Evolutionary conservation across 495 filamentous ascomycete species (phyloP).

Genomic region (Achaetomiella virescens): DNA sequence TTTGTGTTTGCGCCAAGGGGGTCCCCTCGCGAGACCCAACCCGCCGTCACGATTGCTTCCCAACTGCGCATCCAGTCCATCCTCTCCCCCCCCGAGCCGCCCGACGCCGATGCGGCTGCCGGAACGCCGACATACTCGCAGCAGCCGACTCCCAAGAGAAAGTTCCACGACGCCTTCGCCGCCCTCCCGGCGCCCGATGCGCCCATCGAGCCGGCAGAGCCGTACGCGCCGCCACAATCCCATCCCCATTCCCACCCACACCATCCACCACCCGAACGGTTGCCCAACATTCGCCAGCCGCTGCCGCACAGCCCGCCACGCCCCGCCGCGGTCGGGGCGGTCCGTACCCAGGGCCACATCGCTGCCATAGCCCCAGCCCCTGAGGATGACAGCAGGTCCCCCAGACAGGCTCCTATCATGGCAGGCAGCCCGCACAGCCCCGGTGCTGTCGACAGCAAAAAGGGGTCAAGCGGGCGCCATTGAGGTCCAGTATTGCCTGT

Average conservation of each 20-base stretch:
- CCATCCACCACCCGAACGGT: slow-evolving; percentile 14
- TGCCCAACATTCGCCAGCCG: slow-evolving; percentile 23
- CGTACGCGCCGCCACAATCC: slow-evolving; percentile 7
- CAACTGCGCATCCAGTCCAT: slow-evolving; percentile 46
- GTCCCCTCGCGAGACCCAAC: slow-evolving; percentile 33
- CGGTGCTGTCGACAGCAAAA: slow-evolving; percentile 36
- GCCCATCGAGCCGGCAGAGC: slow-evolving; percentile 17
- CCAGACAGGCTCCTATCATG: slow-evolving; percentile 20
- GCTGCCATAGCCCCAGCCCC: neutral
- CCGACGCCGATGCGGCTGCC: slow-evolving; percentile 33
- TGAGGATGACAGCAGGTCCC: slow-evolving; percentile 25
- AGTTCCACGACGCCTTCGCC: slow-evolving; percentile 33
- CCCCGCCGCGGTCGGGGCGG: slow-evolving; percentile 18
- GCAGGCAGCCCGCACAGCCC: slow-evolving; percentile 26
- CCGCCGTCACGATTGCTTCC: slow-evolving; percentile 44
- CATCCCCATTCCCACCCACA: slow-evolving; percentile 5
- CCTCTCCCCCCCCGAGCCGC: slow-evolving; percentile 41
- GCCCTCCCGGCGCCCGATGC: slow-evolving; percentile 22
- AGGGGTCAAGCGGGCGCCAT: slow-evolving; percentile 45
- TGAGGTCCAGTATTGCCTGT: slow-evolving; percentile 79
- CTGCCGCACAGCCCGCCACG: slow-evolving; percentile 27
- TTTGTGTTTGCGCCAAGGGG: slow-evolving; percentile 16
- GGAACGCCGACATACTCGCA: slow-evolving; percentile 19
- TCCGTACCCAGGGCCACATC: slow-evolving; percentile 12
- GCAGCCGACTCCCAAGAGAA: slow-evolving; percentile 31